These are phyloP conservation scores for Andrographis paniculata DNA, from an alignment of 305 asterid genomes.

Conservation along the genomic window DNA sequence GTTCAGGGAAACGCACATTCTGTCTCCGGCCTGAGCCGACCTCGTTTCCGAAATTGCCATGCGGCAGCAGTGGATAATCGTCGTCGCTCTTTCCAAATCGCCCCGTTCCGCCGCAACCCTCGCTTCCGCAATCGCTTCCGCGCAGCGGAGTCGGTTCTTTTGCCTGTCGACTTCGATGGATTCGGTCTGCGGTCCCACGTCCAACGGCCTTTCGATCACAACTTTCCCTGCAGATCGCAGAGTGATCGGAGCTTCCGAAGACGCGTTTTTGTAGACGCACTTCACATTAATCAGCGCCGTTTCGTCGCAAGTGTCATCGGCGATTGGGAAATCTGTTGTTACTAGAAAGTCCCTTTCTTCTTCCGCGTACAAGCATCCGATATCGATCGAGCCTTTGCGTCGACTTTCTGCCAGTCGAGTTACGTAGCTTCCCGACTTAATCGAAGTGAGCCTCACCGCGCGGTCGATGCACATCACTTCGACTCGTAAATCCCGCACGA, in stretches of 20 bases:
- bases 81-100: conserved; percentile 49
- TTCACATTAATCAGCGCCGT: conserved; percentile 44
- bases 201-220: conserved; percentile 40
- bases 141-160: conserved; percentile 52
- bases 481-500: conserved; percentile 53
- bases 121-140: conserved; percentile 78
- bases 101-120: conserved; percentile 65
- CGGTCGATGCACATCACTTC: conserved; percentile 56
- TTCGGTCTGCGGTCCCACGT: conserved; percentile 22
- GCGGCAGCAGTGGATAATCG: conserved; percentile 47
- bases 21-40: conserved; percentile 58
- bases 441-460: conserved; percentile 30
- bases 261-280: conserved; percentile 49
- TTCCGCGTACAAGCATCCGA: conserved; percentile 85
- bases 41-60: conserved; percentile 34
- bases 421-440: conserved; percentile 77
- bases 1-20: conserved; percentile 42
- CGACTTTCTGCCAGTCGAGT: conserved; percentile 27
- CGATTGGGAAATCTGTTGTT: conserved; percentile 44
- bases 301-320: conserved; percentile 28
- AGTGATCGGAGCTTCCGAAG: conserved; percentile 29
- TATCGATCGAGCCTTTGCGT: conserved; percentile 42
- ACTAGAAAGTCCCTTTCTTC: conserved; percentile 83
- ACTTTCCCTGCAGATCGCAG: conserved; percentile 32
- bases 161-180: conserved; percentile 84